Evolutionary conservation across 83 land plant species (phyloP).

Genomic region (Thuja plicata): DNA sequence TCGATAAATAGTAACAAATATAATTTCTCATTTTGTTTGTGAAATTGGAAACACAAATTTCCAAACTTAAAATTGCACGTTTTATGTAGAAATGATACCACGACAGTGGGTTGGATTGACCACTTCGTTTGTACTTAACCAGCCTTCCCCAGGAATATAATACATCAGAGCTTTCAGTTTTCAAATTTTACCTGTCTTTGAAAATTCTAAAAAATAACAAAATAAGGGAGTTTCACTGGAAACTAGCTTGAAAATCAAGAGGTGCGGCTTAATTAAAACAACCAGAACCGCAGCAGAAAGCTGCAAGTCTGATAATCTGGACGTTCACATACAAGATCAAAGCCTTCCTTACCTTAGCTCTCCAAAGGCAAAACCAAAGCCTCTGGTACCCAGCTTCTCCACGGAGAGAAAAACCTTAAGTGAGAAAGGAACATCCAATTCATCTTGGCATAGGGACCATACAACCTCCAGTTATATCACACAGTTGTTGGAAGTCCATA

Average conservation of each 20-base stretch:
- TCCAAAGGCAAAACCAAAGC: not conserved
- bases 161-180: not conserved
- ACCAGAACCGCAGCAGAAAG: not conserved
- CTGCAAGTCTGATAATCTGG: not conserved
- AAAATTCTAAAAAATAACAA: not conserved
- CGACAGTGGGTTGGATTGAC: too few relatives aligned
- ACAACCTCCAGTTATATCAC: not conserved
- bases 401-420: not conserved
- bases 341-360: not conserved
- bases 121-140: too few relatives aligned
- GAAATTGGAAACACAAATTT: too few relatives aligned
- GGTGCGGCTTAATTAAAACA: not conserved
- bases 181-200: not conserved
- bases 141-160: too few relatives aligned
- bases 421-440: not conserved
- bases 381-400: not conserved
- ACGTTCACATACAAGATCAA: not conserved
- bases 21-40: too few relatives aligned
- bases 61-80: too few relatives aligned
- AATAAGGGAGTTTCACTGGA: not conserved
- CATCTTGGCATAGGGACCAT: not conserved
- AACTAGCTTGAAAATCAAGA: not conserved
- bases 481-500: not conserved
- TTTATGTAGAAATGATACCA: too few relatives aligned
- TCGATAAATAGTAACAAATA: too few relatives aligned